Evolutionary conservation across 345 rosid species (phyloP).

Genomic region (Jatropha curcas): DNA sequence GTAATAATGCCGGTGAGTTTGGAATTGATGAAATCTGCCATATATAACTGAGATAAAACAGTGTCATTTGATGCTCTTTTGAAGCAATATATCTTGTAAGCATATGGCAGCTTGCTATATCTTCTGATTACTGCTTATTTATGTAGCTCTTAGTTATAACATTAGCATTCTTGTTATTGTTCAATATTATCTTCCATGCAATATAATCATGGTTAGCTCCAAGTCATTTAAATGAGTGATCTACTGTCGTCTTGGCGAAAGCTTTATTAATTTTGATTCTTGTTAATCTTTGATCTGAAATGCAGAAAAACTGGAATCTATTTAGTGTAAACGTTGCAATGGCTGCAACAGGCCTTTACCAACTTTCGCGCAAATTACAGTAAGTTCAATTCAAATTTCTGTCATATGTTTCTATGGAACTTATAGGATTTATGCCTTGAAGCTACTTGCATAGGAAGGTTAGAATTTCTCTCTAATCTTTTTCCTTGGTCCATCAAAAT

Average conservation of each 20-base stretch:
- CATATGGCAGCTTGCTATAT: not conserved
- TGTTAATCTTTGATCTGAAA: slow-evolving; percentile 14
- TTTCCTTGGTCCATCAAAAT: not conserved
- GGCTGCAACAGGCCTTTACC: slow-evolving; percentile 86
- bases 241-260: not conserved
- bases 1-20: slow-evolving; percentile 82
- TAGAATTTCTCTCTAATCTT: not conserved
- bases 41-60: not conserved
- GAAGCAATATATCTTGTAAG: not conserved
- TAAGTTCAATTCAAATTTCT: slow-evolving; percentile 34
- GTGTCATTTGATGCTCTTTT: not conserved
- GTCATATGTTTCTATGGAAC: not conserved
- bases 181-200: not conserved
- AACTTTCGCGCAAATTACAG: slow-evolving; percentile 77
- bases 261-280: slow-evolving; percentile 11
- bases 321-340: slow-evolving; percentile 80
- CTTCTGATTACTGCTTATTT: not conserved
- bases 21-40: not conserved
- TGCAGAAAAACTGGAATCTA: slow-evolving; percentile 96
- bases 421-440: not conserved
- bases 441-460: not conserved
- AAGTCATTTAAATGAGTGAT: not conserved
- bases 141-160: not conserved
- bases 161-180: not conserved
- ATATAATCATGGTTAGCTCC: not conserved